Conservation (phyloP, 2,329 filamentous ascomycete genomes). For the Incumbomyces delicatus region DNA sequence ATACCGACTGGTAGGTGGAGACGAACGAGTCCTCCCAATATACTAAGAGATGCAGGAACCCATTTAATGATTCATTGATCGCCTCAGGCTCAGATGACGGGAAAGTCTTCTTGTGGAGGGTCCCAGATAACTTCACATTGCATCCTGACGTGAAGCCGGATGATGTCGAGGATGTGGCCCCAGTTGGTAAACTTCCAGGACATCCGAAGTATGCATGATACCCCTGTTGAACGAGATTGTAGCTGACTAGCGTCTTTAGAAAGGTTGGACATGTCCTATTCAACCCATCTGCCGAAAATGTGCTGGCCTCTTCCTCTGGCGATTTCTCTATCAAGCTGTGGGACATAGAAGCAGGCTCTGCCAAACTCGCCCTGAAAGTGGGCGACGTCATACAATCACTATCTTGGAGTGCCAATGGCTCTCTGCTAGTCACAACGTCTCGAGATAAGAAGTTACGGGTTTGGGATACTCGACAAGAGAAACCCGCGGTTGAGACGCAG, state of each 20-base stretch:
- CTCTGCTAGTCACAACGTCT: constrained; percentile 80
- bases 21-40: not conserved
- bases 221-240: not conserved
- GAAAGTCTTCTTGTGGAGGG: constrained; percentile 93
- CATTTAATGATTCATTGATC: constrained; percentile 88
- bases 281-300: constrained; percentile 90
- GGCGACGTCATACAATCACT: constrained; percentile 89
- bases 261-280: constrained; percentile 98
- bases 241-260: constrained; percentile 38
- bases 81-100: constrained; percentile 93
- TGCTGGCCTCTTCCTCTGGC: constrained; percentile 88
- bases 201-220: constrained; percentile 61
- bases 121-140: constrained; percentile 77
- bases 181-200: constrained; percentile 70
- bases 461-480: constrained; percentile 94
- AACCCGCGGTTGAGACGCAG: constrained; percentile 68
- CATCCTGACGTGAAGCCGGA: constrained; percentile 66
- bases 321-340: constrained; percentile 93
- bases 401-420: constrained; percentile 87
- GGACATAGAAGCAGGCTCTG: constrained; percentile 73
- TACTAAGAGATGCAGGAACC: constrained; percentile 54
- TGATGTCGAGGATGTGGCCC: constrained; percentile 70
- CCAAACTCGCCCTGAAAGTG: constrained; percentile 70
- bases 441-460: constrained; percentile 96
- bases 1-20: constrained; percentile 77